These are phyloP conservation scores for Ogataea allantospora DNA, from an alignment of 805 yeast species.

Conservation along the genomic window DNA sequence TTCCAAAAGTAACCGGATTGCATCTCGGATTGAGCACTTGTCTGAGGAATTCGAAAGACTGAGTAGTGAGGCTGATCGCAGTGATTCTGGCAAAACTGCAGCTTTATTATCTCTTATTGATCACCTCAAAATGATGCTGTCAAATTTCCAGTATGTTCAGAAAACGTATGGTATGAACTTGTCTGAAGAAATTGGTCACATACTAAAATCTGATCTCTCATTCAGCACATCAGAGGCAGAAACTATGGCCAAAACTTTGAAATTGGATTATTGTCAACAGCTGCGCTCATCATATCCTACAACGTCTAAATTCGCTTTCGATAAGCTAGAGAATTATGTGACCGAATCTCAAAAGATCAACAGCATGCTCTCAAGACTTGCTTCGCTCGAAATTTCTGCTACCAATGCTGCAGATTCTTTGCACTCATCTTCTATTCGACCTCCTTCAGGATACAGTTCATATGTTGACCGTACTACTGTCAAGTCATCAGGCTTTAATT, in stretches of 20 bases:
- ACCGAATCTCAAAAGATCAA: not conserved
- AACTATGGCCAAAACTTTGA: not conserved
- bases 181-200: not conserved
- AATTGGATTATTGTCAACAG: not conserved
- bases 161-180: not conserved
- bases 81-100: not conserved
- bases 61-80: not conserved
- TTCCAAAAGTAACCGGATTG: not conserved
- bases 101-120: not conserved
- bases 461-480: not conserved
- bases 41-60: not conserved
- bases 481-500: not conserved
- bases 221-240: not conserved
- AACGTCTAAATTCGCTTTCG: not conserved
- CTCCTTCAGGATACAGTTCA: slow-evolving; percentile 1
- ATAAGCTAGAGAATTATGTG: not conserved
- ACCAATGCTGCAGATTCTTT: not conserved
- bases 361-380: not conserved
- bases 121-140: slow-evolving; percentile 2
- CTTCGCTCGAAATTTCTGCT: not conserved
- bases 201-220: not conserved
- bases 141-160: slow-evolving; percentile 8
- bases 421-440: not conserved
- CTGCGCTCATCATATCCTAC: not conserved
- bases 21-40: not conserved